Conservation (phyloP, 2,329 filamentous ascomycete species). For the Penicillium sp. region DNA sequence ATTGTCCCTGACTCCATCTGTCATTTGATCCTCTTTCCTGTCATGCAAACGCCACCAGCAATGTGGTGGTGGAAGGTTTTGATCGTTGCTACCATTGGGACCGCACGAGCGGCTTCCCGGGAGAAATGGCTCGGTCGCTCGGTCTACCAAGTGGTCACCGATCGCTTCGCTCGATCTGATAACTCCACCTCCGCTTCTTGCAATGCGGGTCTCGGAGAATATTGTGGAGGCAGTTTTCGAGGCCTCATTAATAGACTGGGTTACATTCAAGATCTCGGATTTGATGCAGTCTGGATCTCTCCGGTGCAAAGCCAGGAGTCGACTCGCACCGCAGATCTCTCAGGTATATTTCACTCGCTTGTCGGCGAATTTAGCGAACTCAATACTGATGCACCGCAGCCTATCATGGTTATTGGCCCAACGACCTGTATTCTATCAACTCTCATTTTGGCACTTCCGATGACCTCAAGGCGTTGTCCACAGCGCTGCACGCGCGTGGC, state of each 20-base stretch:
- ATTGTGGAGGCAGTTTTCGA: slow-evolving; percentile 52
- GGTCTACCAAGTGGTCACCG: slow-evolving; percentile 48
- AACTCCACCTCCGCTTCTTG: slow-evolving; percentile 36
- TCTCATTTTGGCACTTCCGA: slow-evolving; percentile 59
- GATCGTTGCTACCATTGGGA: slow-evolving; percentile 5
- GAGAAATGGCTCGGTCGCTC: slow-evolving; percentile 42
- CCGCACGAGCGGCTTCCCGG: slow-evolving; percentile 26
- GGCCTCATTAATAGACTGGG: slow-evolving; percentile 49
- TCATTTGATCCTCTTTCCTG: background rate
- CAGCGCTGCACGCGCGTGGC: slow-evolving; percentile 55
- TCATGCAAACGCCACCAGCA: slow-evolving; percentile 11
- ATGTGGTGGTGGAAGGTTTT: slow-evolving; percentile 11
- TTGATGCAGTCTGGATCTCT: slow-evolving; percentile 53
- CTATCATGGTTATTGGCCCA: slow-evolving; percentile 13
- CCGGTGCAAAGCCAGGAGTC: slow-evolving; percentile 44
- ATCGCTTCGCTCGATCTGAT: slow-evolving; percentile 45
- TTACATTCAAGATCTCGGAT: slow-evolving; percentile 52
- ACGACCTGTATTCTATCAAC: slow-evolving; percentile 53
- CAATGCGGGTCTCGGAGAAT: slow-evolving; percentile 28
- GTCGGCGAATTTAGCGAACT: slow-evolving; percentile 47
- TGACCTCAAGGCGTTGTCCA: slow-evolving; percentile 60
- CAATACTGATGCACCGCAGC: slow-evolving; percentile 4
- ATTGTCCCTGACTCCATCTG: background rate
- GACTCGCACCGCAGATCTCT: slow-evolving; percentile 32
- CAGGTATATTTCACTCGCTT: slow-evolving; percentile 31